Evolutionary conservation across 306 rosid species (phyloP), one percentile per base, ranked within the genome.

Genomic region (Alnus glutinosa): DNA sequence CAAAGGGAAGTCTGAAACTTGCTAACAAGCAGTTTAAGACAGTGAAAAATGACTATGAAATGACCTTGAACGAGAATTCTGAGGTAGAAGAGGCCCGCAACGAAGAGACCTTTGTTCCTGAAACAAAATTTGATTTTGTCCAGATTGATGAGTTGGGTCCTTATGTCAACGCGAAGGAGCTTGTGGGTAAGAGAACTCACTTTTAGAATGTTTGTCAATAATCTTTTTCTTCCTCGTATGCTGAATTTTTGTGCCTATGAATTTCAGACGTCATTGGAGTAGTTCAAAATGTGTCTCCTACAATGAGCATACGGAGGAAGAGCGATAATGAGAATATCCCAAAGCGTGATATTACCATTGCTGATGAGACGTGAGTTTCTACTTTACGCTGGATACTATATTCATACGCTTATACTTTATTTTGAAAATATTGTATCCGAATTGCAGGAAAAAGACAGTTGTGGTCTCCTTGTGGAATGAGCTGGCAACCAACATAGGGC

Each of bases 261-360:
- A 32, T 87, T 44, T 55, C 85, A 95, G 99, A 95, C 89, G 88
- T 95, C 30, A 66, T 95, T 77, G 99, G 99, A 47, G 93, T 95
- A 79, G 96, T 95, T 76, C 92, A 91, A 79, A 89, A 55, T 49
- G 99, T 95, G 70, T 91, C 97, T 80, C 77, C 99, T 30, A 88
- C 98, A 28, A 91, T 90, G 92, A 95, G 99, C 76, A 85, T 95
- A 67, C 82, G 96, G 42, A 87, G 99, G 85, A 95, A 90, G 90
- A 91, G 76, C 71, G 69, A 93, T 86, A 90, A 95, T 62, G 99
- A 93, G 83, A 87, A 23, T 32, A 70, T 94, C 71, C 89, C 98
- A 16, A 95, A 95, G 86, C 98, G 99, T 80, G 99, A 95, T 78
- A 88, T 95, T 69, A 93, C 94, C 23, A 90, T 95, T 90, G 96